These are phyloP conservation scores for Cardamine resedifolia DNA, from an alignment of 345 rosid species.

Conservation along the genomic window DNA sequence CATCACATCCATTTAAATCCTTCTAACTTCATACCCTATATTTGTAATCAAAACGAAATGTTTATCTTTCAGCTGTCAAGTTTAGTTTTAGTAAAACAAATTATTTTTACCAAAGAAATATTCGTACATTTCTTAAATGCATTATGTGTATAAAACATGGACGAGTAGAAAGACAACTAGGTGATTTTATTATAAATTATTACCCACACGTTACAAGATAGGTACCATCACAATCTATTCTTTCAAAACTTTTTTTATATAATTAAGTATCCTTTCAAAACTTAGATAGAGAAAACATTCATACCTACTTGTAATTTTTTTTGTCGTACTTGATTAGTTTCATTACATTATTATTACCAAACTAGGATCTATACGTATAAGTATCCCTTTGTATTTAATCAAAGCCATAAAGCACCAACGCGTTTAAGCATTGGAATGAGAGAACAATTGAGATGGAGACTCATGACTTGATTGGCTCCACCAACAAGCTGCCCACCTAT, in stretches of 20 bases:
- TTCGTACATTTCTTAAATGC: not conserved
- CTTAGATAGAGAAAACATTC: not conserved
- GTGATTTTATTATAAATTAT: not conserved
- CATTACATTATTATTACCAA: not conserved
- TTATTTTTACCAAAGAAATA: not conserved
- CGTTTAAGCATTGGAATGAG: conserved; percentile 68
- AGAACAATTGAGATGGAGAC: conserved; percentile 74
- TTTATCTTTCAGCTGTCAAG: too few relatives aligned
- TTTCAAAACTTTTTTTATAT: not conserved
- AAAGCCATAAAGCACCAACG: conserved; percentile 79
- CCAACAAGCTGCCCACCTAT: conserved; percentile 82
- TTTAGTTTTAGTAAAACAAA: too few relatives aligned
- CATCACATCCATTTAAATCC: too few relatives aligned
- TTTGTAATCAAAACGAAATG: too few relatives aligned
- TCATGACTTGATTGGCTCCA: conserved; percentile 79
- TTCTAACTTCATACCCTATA: too few relatives aligned
- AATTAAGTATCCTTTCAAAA: not conserved
- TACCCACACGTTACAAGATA: conserved; percentile 6
- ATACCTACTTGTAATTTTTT: not conserved
- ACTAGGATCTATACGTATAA: not conserved
- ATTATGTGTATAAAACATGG: not conserved
- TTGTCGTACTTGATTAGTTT: not conserved
- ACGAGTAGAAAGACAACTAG: not conserved
- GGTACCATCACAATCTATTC: not conserved
- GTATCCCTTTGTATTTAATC: not conserved